Conservation (phyloP, 257 asterid species). For the Parsonsia alboflavescens region DNA sequence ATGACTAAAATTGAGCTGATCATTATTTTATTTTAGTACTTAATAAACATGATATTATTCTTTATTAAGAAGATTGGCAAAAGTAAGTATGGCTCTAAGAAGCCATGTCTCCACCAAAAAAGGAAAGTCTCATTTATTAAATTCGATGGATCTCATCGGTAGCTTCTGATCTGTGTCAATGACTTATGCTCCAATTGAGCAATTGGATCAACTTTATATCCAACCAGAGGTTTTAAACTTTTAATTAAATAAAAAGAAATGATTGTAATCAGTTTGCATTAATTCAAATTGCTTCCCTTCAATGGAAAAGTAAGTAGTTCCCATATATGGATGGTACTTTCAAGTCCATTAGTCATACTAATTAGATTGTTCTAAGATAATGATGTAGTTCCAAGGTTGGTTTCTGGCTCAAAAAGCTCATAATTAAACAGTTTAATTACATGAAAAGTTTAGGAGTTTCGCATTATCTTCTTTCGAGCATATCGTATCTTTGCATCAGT, state of each 20-base stretch:
- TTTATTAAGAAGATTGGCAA: not conserved
- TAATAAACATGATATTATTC: slow-evolving; percentile 12
- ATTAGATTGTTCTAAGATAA: not conserved
- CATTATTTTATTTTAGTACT: not conserved
- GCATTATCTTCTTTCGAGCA: not conserved
- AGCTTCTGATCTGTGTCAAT: not conserved
- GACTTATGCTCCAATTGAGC: not conserved
- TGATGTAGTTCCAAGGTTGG: slow-evolving; percentile 4
- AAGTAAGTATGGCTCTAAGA: not conserved
- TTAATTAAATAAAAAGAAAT: not conserved
- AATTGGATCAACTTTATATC: slow-evolving; percentile 8
- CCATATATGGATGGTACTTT: not conserved
- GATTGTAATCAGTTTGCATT: not conserved
- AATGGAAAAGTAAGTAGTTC: not conserved
- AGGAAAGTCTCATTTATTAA: not conserved
- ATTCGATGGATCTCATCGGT: too few relatives aligned
- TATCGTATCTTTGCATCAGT: slow-evolving; percentile 8
- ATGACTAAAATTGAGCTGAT: not conserved
- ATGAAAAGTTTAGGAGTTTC: not conserved
- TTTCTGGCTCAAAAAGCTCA: not conserved
- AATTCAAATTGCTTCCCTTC: too few relatives aligned
- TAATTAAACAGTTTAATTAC: not conserved
- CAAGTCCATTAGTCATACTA: not conserved
- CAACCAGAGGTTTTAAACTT: not conserved
- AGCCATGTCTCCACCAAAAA: slow-evolving; percentile 9